phyloP scores from a whole-genome alignment of 441 rosid genomes.

The Populus tomentosa region DNA sequence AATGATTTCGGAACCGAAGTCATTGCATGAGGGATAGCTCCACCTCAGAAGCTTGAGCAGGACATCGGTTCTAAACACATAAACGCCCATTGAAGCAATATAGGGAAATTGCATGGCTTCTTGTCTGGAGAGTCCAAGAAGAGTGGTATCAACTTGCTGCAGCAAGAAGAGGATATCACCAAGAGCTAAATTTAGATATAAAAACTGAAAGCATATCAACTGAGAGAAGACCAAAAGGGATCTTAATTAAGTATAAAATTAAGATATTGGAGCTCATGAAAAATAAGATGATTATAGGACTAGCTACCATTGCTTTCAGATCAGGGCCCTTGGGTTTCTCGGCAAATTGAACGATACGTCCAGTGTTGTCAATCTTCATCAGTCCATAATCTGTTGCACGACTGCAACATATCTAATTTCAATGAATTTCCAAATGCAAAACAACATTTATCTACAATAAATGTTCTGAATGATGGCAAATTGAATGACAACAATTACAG shows the following conservation, averaged over 20 bases:
- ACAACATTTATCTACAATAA: background rate
- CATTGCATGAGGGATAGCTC: slow-evolving; percentile 47
- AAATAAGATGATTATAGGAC: background rate
- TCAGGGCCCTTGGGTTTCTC: slow-evolving; percentile 53
- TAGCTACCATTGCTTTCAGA: slow-evolving; percentile 59
- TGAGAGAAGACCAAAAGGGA: background rate
- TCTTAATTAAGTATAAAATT: background rate
- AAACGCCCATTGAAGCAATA: slow-evolving; percentile 93
- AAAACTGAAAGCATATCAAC: background rate
- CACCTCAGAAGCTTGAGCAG: slow-evolving; percentile 40
- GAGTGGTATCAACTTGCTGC: slow-evolving; percentile 78
- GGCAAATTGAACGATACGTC: slow-evolving; percentile 44
- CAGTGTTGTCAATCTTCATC: slow-evolving; percentile 44
- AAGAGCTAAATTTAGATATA: background rate
- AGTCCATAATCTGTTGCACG: slow-evolving; percentile 60
- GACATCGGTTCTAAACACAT: slow-evolving; percentile 48
- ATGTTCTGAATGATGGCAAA: background rate
- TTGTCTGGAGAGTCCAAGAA: slow-evolving; percentile 56
- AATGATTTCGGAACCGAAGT: slow-evolving; percentile 61
- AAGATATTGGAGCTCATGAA: background rate
- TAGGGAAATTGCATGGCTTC: slow-evolving; percentile 63
- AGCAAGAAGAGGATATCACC: slow-evolving; percentile 11
- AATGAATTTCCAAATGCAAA: slow-evolving; percentile 2
- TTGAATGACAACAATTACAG: background rate
- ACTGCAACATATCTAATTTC: slow-evolving; percentile 23